phyloP scores from a whole-genome alignment of 2,329 filamentous ascomycete species.

The Cladosporium sp. region DNA sequence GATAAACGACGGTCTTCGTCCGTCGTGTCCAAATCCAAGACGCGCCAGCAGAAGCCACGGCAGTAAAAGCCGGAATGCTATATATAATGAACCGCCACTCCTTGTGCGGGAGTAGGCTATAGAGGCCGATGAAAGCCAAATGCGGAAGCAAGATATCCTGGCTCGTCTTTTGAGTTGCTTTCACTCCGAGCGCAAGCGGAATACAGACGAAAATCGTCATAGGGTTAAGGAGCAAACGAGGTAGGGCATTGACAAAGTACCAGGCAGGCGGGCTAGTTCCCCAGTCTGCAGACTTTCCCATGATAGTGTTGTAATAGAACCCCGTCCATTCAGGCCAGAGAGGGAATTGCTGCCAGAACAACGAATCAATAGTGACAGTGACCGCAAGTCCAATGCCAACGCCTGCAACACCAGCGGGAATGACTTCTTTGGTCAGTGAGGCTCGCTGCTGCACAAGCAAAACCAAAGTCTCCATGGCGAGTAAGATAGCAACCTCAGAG shows the following conservation, averaged over 20 bases:
- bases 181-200: slow-evolving; percentile 48
- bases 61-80: slow-evolving; percentile 73
- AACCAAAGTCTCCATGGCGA: slow-evolving; percentile 62
- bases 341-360: slow-evolving; percentile 76
- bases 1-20: slow-evolving; percentile 56
- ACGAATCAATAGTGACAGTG: slow-evolving; percentile 77
- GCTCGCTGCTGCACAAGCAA: slow-evolving; percentile 55
- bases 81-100: slow-evolving; percentile 96
- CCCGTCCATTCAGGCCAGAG: slow-evolving; percentile 87
- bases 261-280: slow-evolving; percentile 79
- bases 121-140: slow-evolving; percentile 68
- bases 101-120: slow-evolving; percentile 89
- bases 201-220: slow-evolving; percentile 52
- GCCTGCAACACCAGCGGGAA: slow-evolving; percentile 62
- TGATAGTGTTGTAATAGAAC: slow-evolving; percentile 87
- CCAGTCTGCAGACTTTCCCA: slow-evolving; percentile 80
- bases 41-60: slow-evolving; percentile 68
- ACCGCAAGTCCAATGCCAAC: slow-evolving; percentile 61
- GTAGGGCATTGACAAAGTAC: slow-evolving; percentile 78
- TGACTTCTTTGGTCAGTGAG: slow-evolving; percentile 52
- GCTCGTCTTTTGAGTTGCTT: slow-evolving; percentile 34
- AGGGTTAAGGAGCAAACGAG: slow-evolving; percentile 79
- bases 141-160: slow-evolving; percentile 60
- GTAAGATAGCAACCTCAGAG: slow-evolving; percentile 78
- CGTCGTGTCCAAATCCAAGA: slow-evolving; percentile 58